Evolutionary conservation across 352 stramenopile genomes (phyloP).

Genomic region (Pythium phragmitis): DNA sequence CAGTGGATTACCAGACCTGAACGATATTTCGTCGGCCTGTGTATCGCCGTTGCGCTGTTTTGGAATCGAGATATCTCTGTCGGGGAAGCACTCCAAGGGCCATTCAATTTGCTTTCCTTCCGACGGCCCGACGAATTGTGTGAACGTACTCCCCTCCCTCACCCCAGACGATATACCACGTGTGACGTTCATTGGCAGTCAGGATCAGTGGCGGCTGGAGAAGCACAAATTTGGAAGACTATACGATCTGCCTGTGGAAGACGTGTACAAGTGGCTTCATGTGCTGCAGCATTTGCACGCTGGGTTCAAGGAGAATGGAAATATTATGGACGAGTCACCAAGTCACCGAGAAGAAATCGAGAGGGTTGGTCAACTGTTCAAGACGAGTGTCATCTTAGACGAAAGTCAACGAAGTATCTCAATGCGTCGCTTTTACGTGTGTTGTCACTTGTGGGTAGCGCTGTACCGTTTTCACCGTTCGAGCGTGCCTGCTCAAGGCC

Average conservation of each 20-base stretch:
- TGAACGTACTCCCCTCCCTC: not conserved
- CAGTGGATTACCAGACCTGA: not conserved
- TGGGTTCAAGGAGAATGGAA: conserved; percentile 1
- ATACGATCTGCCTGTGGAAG: not conserved
- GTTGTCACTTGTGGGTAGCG: conserved; percentile 20
- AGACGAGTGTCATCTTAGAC: too few relatives aligned
- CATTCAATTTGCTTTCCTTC: conserved; percentile 5
- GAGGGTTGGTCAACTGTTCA: not conserved
- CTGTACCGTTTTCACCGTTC: conserved; percentile 31
- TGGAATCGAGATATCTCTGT: not conserved
- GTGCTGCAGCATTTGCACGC: conserved; percentile 5
- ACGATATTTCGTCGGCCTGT: not conserved
- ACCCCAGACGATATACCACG: not conserved
- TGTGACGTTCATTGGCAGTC: conserved; percentile 5
- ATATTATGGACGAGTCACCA: not conserved
- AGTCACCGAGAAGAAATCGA: not conserved
- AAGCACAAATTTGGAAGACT: not conserved
- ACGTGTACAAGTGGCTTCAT: not conserved
- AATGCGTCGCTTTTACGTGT: conserved; percentile 25
- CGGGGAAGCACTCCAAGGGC: not conserved
- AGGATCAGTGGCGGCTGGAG: not conserved
- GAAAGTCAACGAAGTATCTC: conserved; percentile 10
- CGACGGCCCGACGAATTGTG: not conserved
- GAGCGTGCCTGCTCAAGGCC: conserved; percentile 22
- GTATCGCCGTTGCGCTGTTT: not conserved